Evolutionary conservation across 331 rosid genomes (phyloP).

Genomic region (Quercus phellos): DNA sequence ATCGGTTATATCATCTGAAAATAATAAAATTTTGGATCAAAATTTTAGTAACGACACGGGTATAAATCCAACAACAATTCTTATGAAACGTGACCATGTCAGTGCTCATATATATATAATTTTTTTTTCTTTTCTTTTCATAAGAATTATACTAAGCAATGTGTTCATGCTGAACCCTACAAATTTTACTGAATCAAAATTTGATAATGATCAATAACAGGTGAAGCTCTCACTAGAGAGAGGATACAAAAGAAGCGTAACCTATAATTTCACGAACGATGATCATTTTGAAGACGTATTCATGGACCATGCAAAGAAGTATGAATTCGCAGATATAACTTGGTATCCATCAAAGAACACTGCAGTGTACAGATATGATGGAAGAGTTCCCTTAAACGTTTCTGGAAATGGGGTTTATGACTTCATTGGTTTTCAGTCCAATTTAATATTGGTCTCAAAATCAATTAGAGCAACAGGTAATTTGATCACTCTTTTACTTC

Average conservation of each 20-base stretch:
- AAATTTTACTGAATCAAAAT: neutral
- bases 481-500: neutral
- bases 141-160: too few species aligned
- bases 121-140: too few species aligned
- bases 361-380: constrained; percentile 63
- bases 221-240: constrained; percentile 52
- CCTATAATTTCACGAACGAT: constrained; percentile 48
- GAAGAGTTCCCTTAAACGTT: constrained; percentile 45
- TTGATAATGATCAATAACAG: constrained; percentile 20
- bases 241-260: constrained; percentile 65
- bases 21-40: too few species aligned
- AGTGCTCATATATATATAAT: too few species aligned
- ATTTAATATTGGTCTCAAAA: constrained; percentile 18
- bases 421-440: constrained; percentile 68
- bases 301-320: constrained; percentile 48
- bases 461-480: constrained; percentile 41
- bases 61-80: too few species aligned
- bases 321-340: constrained; percentile 66
- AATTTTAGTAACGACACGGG: too few species aligned
- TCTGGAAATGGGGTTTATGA: constrained; percentile 50
- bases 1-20: too few species aligned
- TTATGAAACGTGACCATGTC: too few species aligned
- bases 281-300: constrained; percentile 34
- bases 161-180: too few species aligned
- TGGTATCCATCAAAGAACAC: constrained; percentile 69